Conservation (phyloP, 768 basidiomycete genomes). For the Xerocomellus intermedius region DNA sequence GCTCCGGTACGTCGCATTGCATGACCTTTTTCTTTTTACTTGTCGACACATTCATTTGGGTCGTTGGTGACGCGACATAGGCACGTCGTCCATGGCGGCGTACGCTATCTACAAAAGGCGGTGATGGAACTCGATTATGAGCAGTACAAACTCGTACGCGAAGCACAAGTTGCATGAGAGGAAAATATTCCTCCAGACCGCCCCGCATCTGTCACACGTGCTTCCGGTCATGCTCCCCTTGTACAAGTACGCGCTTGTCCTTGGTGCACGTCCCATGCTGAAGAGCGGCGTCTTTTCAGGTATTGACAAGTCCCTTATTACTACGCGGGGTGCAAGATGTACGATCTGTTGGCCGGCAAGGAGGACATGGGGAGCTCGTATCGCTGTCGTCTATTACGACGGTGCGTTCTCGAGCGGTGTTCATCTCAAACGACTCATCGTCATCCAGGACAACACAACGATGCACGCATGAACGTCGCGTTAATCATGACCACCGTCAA, state of each 20-base stretch:
- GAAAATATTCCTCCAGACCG: conserved; percentile 90
- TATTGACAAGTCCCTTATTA: conserved; percentile 99
- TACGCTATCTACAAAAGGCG: conserved; percentile 96
- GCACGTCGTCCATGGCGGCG: conserved; percentile 98
- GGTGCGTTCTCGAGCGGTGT: conserved; percentile 45
- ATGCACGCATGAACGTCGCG: conserved; percentile 97
- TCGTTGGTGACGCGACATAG: conserved; percentile 36
- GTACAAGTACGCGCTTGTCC: conserved; percentile 63
- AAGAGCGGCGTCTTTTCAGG: conserved; percentile 33
- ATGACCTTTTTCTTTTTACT: not conserved
- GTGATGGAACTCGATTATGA: conserved; percentile 94
- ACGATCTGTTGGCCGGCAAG: conserved; percentile 91
- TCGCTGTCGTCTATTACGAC: conserved; percentile 95
- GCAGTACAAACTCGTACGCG: conserved; percentile 94
- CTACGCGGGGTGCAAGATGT: conserved; percentile 92
- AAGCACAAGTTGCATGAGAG: conserved; percentile 94
- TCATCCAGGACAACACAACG: conserved; percentile 90
- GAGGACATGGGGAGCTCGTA: conserved; percentile 97
- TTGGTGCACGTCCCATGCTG: conserved; percentile 1
- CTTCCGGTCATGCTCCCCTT: conserved; percentile 97
- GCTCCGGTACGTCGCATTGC: conserved; percentile 56
- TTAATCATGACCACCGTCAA: conserved; percentile 93
- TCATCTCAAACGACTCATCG: not conserved
- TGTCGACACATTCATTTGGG: no score
- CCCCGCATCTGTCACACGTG: conserved; percentile 89